Conservation (phyloP, 2,329 filamentous ascomycete species). For the Epicoccum sorghinum region DNA sequence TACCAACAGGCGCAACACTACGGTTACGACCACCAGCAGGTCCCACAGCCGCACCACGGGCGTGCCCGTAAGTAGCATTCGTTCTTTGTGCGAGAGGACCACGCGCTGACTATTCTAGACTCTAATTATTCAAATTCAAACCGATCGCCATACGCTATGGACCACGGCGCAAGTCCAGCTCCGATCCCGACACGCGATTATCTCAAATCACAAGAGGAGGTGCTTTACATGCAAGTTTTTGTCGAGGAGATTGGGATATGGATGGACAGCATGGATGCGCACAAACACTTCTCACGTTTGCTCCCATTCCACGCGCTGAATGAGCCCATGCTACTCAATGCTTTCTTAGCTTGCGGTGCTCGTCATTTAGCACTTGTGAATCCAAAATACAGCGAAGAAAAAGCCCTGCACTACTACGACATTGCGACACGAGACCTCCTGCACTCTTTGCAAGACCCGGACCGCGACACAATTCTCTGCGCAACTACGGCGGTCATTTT, state of each 20-base stretch:
- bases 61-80: constrained; percentile 27
- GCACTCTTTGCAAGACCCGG: constrained; percentile 78
- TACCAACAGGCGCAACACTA: constrained; percentile 54
- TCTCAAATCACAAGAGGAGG: constrained; percentile 76
- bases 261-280: constrained; percentile 90
- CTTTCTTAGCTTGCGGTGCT: constrained; percentile 86
- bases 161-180: constrained; percentile 30
- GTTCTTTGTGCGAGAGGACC: neutral
- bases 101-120: constrained; percentile 22
- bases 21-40: constrained; percentile 46
- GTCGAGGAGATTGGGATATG: constrained; percentile 88
- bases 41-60: constrained; percentile 37
- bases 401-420: constrained; percentile 83
- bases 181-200: constrained; percentile 60
- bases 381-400: constrained; percentile 73
- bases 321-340: constrained; percentile 87
- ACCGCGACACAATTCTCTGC: constrained; percentile 82
- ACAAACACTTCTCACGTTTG: constrained; percentile 83
- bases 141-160: constrained; percentile 32
- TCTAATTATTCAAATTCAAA: constrained; percentile 36
- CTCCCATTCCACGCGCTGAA: constrained; percentile 83
- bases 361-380: constrained; percentile 78
- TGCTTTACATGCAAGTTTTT: constrained; percentile 90
- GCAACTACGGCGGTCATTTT: constrained; percentile 86
- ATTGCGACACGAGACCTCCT: constrained; percentile 80